Evolutionary conservation across 2,329 filamentous ascomycete genomes (phyloP).

Genomic region (Gyromitra esculenta): DNA sequence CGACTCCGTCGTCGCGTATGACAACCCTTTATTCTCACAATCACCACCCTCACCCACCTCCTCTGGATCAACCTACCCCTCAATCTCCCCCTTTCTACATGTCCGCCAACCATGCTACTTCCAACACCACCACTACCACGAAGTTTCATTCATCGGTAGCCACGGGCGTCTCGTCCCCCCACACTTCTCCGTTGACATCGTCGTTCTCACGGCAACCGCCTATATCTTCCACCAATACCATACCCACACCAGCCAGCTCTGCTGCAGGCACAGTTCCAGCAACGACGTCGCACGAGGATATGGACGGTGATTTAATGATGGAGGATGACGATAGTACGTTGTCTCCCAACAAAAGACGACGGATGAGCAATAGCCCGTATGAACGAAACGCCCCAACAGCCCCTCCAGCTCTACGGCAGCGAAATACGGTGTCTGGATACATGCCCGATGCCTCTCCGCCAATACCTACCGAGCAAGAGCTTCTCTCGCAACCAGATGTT

Average conservation of each 20-base stretch:
- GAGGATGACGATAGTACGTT: constrained; percentile 49
- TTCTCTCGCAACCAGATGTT: constrained; percentile 54
- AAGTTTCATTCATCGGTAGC: constrained; percentile 61
- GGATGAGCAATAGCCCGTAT: constrained; percentile 45
- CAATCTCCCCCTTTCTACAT: constrained; percentile 55
- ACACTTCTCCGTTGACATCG: constrained; percentile 59
- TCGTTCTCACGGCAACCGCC: constrained; percentile 59
- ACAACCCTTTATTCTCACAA: constrained; percentile 54
- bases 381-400: constrained; percentile 45
- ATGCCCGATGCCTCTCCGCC: constrained; percentile 46
- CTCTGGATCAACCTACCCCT: constrained; percentile 55
- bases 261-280: constrained; percentile 58
- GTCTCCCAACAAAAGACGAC: constrained; percentile 51
- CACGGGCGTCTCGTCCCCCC: constrained; percentile 45
- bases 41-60: constrained; percentile 51
- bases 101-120: constrained; percentile 54
- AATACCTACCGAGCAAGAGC: constrained; percentile 51
- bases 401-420: constrained; percentile 46
- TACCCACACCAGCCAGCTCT: constrained; percentile 61
- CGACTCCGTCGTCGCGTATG: constrained; percentile 56
- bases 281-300: constrained; percentile 56
- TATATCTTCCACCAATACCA: constrained; percentile 58
- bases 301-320: constrained; percentile 54
- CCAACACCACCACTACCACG: constrained; percentile 45
- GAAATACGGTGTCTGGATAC: constrained; percentile 37